Conservation (phyloP, 257 asterid species). For the Salvia splendens region DNA sequence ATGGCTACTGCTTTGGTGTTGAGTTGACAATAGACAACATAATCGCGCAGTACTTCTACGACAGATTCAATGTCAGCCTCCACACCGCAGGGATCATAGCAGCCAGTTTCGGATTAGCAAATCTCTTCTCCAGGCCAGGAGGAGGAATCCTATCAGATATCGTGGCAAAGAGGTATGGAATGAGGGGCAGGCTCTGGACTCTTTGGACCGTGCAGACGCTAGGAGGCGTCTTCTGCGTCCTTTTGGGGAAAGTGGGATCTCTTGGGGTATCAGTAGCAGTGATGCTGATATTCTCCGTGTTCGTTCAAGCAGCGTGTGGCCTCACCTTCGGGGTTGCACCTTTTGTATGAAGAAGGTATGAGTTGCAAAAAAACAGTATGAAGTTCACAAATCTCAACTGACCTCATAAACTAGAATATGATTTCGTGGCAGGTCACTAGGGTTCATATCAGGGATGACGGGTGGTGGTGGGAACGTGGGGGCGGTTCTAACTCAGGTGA, state of each 20-base stretch:
- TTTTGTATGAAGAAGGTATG: slow-evolving; percentile 76
- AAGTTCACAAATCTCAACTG: too few relatives aligned
- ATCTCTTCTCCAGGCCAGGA: slow-evolving; percentile 71
- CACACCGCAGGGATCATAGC: slow-evolving; percentile 81
- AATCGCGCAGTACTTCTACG: slow-evolving; percentile 80
- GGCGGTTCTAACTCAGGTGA: slow-evolving; percentile 70
- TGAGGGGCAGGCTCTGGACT: slow-evolving; percentile 80
- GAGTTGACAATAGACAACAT: slow-evolving; percentile 81
- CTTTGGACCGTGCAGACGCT: slow-evolving; percentile 65
- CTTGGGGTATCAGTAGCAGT: slow-evolving; percentile 54
- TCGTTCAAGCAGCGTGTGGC: slow-evolving; percentile 85
- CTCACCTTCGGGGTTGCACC: slow-evolving; percentile 84
- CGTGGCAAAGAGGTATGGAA: slow-evolving; percentile 59
- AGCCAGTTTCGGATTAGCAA: slow-evolving; percentile 90
- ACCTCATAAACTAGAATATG: not conserved
- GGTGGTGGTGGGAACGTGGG: slow-evolving; percentile 89
- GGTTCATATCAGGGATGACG: slow-evolving; percentile 76
- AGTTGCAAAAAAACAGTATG: too few relatives aligned
- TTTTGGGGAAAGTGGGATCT: slow-evolving; percentile 61
- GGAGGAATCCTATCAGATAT: slow-evolving; percentile 80
- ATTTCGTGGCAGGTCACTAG: slow-evolving; percentile 57
- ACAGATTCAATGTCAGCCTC: slow-evolving; percentile 68
- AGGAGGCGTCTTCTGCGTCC: slow-evolving; percentile 68
- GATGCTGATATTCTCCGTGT: slow-evolving; percentile 71
- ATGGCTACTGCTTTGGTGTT: slow-evolving; percentile 83